Base-by-base conservation (phyloP, 148 eudicot species). In the Chenopodium berlandieri region DNA sequence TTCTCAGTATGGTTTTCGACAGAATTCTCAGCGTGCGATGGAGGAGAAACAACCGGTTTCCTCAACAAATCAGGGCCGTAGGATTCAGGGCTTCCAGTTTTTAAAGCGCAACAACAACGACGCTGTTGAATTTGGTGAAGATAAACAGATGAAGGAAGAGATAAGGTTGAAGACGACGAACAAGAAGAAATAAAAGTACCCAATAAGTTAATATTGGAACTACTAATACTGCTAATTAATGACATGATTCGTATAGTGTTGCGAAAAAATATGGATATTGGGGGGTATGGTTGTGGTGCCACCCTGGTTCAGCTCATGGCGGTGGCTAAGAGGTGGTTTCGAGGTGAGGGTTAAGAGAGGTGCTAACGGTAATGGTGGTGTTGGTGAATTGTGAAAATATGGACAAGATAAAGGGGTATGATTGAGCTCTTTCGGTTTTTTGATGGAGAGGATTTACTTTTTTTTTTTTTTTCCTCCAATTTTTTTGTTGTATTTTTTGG, bases 61-160 rank as follows among this genome's bases (percentile, higher is more conserved):
- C 89, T 87, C 77, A 92, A 81, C 86, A 95, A 80, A 27, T 93
- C 93, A 2, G 89, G 79, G 3, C 73, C 83, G 34, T 44, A 71
- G 0, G 87, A 82, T 66, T 86, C 90, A 34, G 82, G 83, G 32
- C 75, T 83, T 5, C 87, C 77, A 70, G 88, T 75, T 75, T 82
- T 88, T 9, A 89, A 32, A 73, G 88, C 81, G 63, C 71, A 83
- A 60, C 78, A 80, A 44, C 20, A 75, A 37, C 73, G 76, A 65
- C 31, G 79, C 23, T 60, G 68, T 10, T 60, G 87, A 63, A 60
- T 67, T 73, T 69, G 91, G 76, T 46, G 88, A 81, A 11, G 84
- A 58, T n/a, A 73, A 60, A 40, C 47, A 14, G 71, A 74, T 37
- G 40, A 37, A 4, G 75, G 78, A 34, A 85, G 78, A 79, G 89